Conservation (phyloP, 164 flowering plant species). For the Tinospora cordifolia region DNA sequence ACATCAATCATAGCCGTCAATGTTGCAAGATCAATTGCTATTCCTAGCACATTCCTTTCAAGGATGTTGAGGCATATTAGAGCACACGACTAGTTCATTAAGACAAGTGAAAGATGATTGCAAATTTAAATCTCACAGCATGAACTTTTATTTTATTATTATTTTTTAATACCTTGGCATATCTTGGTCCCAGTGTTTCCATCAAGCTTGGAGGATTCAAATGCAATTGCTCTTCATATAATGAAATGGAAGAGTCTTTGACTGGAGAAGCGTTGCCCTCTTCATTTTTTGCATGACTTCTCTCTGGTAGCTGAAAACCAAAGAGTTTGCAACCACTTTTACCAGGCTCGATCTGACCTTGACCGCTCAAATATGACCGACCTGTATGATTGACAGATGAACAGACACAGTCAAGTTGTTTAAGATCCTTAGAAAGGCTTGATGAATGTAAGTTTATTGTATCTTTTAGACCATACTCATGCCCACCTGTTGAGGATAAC, state of each 20-base stretch:
- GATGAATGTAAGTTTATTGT: constrained; percentile 12
- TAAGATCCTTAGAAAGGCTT: constrained; percentile 20
- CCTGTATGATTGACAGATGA: constrained; percentile 21
- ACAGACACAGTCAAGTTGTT: constrained; percentile 24
- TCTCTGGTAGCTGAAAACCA: constrained; percentile 72
- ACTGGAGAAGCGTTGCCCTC: constrained; percentile 29
- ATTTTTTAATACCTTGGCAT: constrained; percentile 50
- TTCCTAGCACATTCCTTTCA: constrained; percentile 28
- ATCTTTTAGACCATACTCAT: constrained; percentile 9
- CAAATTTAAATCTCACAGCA: constrained; percentile 30
- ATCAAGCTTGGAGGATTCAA: constrained; percentile 28
- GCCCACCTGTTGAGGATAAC: constrained; percentile 16
- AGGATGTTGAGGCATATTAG: no score
- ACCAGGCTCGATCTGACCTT: constrained; percentile 24
- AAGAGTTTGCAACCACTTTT: constrained; percentile 71
- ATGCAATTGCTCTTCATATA: constrained; percentile 27
- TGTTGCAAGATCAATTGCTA: constrained; percentile 22
- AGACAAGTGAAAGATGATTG: constrained; percentile 22
- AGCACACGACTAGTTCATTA: no score
- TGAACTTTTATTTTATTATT: constrained; percentile 28
- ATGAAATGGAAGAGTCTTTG: constrained; percentile 23
- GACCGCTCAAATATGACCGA: constrained; percentile 30
- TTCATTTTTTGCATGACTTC: constrained; percentile 20
- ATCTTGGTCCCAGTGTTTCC: constrained; percentile 35
- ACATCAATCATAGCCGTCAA: constrained; percentile 27